Conservation (phyloP, 2,329 filamentous ascomycete species). For the Ceratocystis variospora region DNA sequence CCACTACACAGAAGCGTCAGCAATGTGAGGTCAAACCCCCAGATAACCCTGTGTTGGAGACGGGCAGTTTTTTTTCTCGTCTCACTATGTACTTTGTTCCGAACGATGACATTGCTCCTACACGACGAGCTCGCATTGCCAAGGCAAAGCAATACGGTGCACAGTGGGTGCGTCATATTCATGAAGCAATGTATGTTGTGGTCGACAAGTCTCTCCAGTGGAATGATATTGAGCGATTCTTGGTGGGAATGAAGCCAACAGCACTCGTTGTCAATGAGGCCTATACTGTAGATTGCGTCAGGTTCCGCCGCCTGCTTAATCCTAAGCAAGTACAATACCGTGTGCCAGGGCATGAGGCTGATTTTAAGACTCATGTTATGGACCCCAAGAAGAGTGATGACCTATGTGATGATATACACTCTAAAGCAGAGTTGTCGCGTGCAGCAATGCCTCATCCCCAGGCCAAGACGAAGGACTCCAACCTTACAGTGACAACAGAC, state of each 20-base stretch:
- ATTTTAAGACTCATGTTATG: neutral
- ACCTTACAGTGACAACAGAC: neutral
- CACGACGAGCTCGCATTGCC: conserved; percentile 56
- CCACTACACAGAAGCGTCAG: conserved; percentile 21
- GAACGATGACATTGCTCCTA: conserved; percentile 56
- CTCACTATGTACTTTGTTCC: conserved; percentile 67
- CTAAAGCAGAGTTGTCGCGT: neutral
- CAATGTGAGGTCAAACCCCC: conserved; percentile 27
- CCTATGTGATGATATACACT: no score
- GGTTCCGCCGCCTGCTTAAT: conserved; percentile 44
- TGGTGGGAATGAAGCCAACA: conserved; percentile 22
- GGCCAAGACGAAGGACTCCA: neutral
- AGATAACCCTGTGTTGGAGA: conserved; percentile 30
- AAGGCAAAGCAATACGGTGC: conserved; percentile 66
- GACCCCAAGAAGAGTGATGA: neutral
- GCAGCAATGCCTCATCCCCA: neutral
- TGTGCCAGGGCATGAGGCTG: conserved; percentile 35
- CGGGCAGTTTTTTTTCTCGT: conserved; percentile 44
- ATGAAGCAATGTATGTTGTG: conserved; percentile 59
- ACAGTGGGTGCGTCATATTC: conserved; percentile 48
- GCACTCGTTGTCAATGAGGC: conserved; percentile 49
- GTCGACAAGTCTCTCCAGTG: conserved; percentile 57
- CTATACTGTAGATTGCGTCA: conserved; percentile 56
- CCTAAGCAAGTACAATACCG: conserved; percentile 45
- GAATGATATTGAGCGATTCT: conserved; percentile 44